phyloP scores from a whole-genome alignment of 306 rosid species.

The Corylus americana region DNA sequence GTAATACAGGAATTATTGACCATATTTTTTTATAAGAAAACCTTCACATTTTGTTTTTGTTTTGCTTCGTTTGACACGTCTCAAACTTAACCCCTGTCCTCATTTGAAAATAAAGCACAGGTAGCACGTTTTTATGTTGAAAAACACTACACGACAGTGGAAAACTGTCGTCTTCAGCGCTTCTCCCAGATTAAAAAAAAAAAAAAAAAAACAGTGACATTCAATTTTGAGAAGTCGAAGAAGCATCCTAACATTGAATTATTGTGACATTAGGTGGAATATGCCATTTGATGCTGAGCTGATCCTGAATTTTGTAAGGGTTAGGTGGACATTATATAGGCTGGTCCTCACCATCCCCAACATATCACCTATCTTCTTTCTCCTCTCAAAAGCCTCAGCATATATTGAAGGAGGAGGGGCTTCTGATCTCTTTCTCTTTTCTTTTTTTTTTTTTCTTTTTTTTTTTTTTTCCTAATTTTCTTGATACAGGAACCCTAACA shows the following conservation, averaged over 20 bases:
- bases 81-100: not conserved
- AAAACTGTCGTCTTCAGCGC: not conserved
- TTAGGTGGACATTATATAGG: not conserved
- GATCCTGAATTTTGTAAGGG: not conserved
- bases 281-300: not conserved
- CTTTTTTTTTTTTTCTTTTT: too few relatives aligned
- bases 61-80: not conserved
- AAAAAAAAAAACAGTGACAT: too few relatives aligned
- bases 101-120: not conserved
- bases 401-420: too few relatives aligned
- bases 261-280: not conserved
- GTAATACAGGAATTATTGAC: not conserved
- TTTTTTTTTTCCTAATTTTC: too few relatives aligned
- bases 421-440: too few relatives aligned
- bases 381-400: not conserved
- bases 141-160: not conserved
- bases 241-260: not conserved
- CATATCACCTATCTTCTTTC: not conserved
- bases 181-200: not conserved
- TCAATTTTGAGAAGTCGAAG: not conserved
- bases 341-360: too few relatives aligned
- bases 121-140: not conserved
- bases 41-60: not conserved
- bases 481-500: not conserved
- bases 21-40: not conserved